Evolutionary conservation across 129 eudicot genomes (phyloP).

Genomic region (Saussurea involucrata): DNA sequence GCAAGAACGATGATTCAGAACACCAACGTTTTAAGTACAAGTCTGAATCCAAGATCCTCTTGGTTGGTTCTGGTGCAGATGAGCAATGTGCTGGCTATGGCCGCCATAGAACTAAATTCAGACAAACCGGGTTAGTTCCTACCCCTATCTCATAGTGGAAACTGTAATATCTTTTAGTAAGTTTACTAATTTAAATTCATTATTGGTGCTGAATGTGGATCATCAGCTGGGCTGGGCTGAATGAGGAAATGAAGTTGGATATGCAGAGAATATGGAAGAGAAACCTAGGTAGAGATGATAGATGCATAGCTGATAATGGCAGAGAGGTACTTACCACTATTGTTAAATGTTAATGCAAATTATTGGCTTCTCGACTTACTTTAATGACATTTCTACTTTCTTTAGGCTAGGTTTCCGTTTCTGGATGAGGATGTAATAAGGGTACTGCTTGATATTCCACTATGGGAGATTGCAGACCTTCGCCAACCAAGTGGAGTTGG

Average conservation of each 20-base stretch:
- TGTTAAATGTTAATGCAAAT: not conserved
- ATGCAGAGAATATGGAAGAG: constrained; percentile 99
- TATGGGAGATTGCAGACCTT: constrained; percentile 96
- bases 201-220: constrained; percentile 9
- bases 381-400: constrained; percentile 16
- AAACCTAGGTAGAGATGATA: constrained; percentile 97
- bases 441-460: constrained; percentile 68
- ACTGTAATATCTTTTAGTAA: not conserved
- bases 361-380: not conserved
- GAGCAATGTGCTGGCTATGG: constrained; percentile 99
- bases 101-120: constrained; percentile 82
- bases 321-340: constrained; percentile 62
- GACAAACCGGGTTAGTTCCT: constrained; percentile 58
- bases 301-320: constrained; percentile 94
- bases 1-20: constrained; percentile 10
- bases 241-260: constrained; percentile 94
- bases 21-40: constrained; percentile 41
- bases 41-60: constrained; percentile 78
- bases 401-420: constrained; percentile 96
- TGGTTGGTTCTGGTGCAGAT: constrained; percentile 99
- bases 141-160: not conserved
- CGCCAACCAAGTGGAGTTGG: constrained; percentile 86
- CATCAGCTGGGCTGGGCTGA: constrained; percentile 80
- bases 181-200: not conserved
- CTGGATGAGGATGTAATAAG: constrained; percentile 89